Percentiles rank a stretch among this genome's conserved stretches.
Conservation (phyloP, 2,329 filamentous ascomycete species). For the Penicillium sp. region DNA sequence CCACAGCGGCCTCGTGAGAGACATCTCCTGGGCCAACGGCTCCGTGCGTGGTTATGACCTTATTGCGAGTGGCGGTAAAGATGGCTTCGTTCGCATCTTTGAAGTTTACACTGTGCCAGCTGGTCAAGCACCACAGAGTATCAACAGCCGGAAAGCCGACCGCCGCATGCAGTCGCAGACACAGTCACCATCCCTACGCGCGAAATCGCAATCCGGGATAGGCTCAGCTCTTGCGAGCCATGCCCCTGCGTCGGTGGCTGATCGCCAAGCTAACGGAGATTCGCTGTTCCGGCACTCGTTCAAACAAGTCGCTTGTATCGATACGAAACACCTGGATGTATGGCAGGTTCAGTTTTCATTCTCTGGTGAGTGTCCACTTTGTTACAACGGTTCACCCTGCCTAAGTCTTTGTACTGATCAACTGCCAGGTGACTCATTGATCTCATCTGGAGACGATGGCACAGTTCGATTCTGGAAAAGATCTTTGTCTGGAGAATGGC, state of each 20-base stretch:
- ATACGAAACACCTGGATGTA: constrained; percentile 45
- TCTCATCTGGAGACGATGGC: constrained; percentile 44
- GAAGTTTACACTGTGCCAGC: constrained; percentile 49
- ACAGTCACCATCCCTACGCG: constrained; percentile 30
- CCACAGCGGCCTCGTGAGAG: constrained; percentile 73
- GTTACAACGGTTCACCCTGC: neutral
- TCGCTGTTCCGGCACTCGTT: constrained; percentile 42
- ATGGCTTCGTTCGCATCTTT: constrained; percentile 86
- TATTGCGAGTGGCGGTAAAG: constrained; percentile 87
- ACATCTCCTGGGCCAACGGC: constrained; percentile 88
- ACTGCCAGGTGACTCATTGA: constrained; percentile 40
- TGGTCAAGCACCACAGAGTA: constrained; percentile 26
- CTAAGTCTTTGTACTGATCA: constrained; percentile 1
- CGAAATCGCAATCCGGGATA: constrained; percentile 42
- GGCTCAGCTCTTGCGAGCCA: constrained; percentile 41
- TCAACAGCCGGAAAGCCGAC: constrained; percentile 29
- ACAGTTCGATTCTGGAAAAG: constrained; percentile 45
- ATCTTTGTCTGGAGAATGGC: constrained; percentile 43
- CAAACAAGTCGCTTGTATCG: constrained; percentile 43
- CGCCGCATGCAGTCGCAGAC: constrained; percentile 23
- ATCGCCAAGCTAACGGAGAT: constrained; percentile 35
- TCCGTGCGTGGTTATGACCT: constrained; percentile 87
- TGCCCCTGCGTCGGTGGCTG: constrained; percentile 28
- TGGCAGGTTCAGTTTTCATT: constrained; percentile 47
- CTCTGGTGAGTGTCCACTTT: constrained; percentile 32